Evolutionary conservation across 176 grass and related monocot species (phyloP).

Genomic region (Poa annua): DNA sequence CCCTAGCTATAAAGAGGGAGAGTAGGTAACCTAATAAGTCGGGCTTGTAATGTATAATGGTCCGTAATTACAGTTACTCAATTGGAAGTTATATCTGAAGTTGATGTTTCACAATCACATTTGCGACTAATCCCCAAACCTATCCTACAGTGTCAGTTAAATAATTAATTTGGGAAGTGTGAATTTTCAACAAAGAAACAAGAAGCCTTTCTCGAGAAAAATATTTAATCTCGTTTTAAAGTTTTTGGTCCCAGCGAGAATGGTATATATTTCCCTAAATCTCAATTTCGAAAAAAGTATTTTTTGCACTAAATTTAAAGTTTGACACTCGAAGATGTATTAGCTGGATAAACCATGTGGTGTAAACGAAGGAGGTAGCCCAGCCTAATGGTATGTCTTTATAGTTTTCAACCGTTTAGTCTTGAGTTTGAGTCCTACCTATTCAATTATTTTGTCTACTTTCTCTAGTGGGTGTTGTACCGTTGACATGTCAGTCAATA

Average conservation of each 20-base stretch:
- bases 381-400: neutral
- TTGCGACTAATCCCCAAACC: neutral
- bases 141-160: neutral
- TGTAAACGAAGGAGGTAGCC: neutral
- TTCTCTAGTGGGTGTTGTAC: neutral
- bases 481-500: neutral
- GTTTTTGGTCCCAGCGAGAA: neutral
- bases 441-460: neutral
- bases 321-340: neutral
- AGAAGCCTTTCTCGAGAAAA: neutral
- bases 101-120: neutral
- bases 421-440: neutral
- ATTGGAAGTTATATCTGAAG: conserved; percentile 6
- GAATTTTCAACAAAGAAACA: conserved; percentile 4
- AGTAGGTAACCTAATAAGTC: neutral
- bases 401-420: neutral
- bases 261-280: neutral
- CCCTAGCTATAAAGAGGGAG: neutral
- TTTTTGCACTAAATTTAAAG: neutral
- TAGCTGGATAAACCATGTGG: neutral
- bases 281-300: neutral
- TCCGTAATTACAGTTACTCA: neutral
- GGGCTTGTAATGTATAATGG: neutral
- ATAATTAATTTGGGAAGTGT: neutral
- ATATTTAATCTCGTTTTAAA: neutral